Evolutionary conservation across 208 protist species (phyloP).

Genomic region (Leishmania braziliensis): DNA sequence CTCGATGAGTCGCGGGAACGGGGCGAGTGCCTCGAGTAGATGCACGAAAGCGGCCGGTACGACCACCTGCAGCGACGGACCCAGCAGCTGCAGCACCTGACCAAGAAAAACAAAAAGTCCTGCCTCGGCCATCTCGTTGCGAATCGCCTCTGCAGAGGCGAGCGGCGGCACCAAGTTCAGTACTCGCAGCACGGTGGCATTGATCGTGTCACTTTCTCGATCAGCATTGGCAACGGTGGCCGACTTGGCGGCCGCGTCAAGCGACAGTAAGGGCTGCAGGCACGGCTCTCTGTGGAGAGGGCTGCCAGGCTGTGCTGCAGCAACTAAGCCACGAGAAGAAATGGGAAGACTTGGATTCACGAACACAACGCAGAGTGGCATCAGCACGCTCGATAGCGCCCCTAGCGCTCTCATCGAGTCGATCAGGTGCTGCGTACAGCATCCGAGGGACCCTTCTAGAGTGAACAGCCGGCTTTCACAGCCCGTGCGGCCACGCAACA

Average conservation of each 20-base stretch:
- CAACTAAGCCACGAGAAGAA: slow-evolving; percentile 20
- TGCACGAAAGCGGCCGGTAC: slow-evolving; percentile 52
- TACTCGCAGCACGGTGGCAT: slow-evolving; percentile 47
- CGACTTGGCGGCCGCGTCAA: slow-evolving; percentile 12
- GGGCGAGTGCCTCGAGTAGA: slow-evolving; percentile 50
- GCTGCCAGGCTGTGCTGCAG: not conserved
- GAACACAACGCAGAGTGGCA: slow-evolving; percentile 70
- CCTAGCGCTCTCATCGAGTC: slow-evolving; percentile 82
- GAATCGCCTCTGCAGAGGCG: slow-evolving; percentile 56
- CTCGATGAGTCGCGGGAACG: slow-evolving; percentile 58
- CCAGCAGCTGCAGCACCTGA: slow-evolving; percentile 64
- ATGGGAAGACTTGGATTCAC: slow-evolving; percentile 78
- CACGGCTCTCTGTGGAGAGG: slow-evolving; percentile 14
- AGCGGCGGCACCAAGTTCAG: slow-evolving; percentile 66
- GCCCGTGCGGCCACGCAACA: slow-evolving; percentile 48
- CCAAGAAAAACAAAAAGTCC: slow-evolving; percentile 74
- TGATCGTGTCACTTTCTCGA: slow-evolving; percentile 7
- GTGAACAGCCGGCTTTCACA: slow-evolving; percentile 59
- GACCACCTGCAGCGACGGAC: slow-evolving; percentile 27
- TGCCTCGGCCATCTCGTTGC: slow-evolving; percentile 58
- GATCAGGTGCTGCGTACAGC: slow-evolving; percentile 62
- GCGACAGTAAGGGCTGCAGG: not conserved
- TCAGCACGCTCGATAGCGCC: slow-evolving; percentile 60
- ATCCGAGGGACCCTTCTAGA: slow-evolving; percentile 73
- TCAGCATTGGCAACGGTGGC: not conserved